Evolutionary conservation across 495 filamentous ascomycete genomes (phyloP).

Genomic region (Penicillium macrosclerotiorum): DNA sequence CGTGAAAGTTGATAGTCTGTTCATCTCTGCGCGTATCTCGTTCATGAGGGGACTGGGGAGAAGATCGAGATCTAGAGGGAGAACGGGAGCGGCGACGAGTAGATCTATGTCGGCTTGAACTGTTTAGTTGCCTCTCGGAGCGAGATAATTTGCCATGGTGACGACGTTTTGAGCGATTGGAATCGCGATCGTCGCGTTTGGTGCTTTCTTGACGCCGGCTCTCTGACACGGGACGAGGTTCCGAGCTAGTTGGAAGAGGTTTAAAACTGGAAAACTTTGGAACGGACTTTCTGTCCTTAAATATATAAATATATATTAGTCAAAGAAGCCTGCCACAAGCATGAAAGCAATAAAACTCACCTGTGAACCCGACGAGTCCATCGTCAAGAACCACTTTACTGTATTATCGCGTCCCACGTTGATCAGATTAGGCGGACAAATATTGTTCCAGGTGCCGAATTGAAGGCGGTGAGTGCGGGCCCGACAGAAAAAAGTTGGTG

Average conservation of each 20-base stretch:
- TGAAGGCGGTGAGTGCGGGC: constrained; percentile 13
- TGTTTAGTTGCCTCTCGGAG: constrained; percentile 8
- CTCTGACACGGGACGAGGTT: constrained; percentile 7
- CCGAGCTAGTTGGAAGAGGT: constrained; percentile 38
- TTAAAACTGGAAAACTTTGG: constrained; percentile 72
- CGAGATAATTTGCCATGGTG: constrained; percentile 24
- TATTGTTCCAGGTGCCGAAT: constrained; percentile 10
- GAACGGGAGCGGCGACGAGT: neutral
- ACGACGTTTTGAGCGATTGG: constrained; percentile 24
- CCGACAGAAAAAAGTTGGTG: constrained; percentile 32
- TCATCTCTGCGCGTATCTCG: neutral
- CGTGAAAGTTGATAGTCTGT: neutral
- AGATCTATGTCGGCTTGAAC: neutral
- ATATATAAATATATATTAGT: too few species aligned
- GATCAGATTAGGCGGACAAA: constrained; percentile 4
- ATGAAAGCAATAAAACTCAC: constrained; percentile 22
- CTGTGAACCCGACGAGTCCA: constrained; percentile 39
- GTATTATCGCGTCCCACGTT: constrained; percentile 11
- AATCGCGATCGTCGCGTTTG: constrained; percentile 19
- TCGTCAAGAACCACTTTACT: constrained; percentile 21
- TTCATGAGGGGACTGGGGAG: neutral
- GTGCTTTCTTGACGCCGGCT: constrained; percentile 17
- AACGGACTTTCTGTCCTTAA: constrained; percentile 46
- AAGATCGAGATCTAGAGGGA: neutral
- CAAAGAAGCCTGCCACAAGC: too few species aligned